Conservation (phyloP, 108 stramenopile genomes). For the Parmales sp. region DNA sequence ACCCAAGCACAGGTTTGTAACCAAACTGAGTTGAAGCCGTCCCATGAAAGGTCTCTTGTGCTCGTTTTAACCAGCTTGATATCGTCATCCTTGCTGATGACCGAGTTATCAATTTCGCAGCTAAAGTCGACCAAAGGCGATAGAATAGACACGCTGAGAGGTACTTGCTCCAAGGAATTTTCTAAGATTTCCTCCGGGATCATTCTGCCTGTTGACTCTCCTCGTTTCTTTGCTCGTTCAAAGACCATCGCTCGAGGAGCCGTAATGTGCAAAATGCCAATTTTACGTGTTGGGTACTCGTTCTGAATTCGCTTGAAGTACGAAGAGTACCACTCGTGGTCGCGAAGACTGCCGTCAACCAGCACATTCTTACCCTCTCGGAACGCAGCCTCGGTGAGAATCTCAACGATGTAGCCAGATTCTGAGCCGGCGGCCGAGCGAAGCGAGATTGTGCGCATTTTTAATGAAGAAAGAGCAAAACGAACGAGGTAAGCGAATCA, state of each 20-base stretch:
- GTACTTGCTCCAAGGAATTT: constrained; percentile 60
- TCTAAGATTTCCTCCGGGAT: constrained; percentile 58
- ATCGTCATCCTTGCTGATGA: no score
- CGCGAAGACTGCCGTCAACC: constrained; percentile 67
- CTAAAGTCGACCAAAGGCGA: constrained; percentile 57
- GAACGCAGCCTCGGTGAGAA: constrained; percentile 49
- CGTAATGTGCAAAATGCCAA: constrained; percentile 59
- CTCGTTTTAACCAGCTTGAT: no score
- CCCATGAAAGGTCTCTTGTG: no score
- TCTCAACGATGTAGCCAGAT: constrained; percentile 63
- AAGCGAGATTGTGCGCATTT: no score
- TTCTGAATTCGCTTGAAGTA: constrained; percentile 49
- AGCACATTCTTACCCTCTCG: constrained; percentile 51
- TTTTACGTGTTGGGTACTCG: constrained; percentile 28
- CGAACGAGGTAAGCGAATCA: no score
- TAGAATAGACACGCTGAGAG: constrained; percentile 50
- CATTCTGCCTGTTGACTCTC: constrained; percentile 52
- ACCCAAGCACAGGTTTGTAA: no score
- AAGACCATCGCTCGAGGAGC: constrained; percentile 53
- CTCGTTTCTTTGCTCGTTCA: constrained; percentile 42
- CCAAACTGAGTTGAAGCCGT: no score
- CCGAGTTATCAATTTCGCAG: constrained; percentile 62
- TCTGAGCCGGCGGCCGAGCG: no score
- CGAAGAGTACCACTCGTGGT: constrained; percentile 56
- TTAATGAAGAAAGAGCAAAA: no score